Base-by-base conservation (phyloP, 257 asterid genomes). In the Asclepias syriaca region DNA sequence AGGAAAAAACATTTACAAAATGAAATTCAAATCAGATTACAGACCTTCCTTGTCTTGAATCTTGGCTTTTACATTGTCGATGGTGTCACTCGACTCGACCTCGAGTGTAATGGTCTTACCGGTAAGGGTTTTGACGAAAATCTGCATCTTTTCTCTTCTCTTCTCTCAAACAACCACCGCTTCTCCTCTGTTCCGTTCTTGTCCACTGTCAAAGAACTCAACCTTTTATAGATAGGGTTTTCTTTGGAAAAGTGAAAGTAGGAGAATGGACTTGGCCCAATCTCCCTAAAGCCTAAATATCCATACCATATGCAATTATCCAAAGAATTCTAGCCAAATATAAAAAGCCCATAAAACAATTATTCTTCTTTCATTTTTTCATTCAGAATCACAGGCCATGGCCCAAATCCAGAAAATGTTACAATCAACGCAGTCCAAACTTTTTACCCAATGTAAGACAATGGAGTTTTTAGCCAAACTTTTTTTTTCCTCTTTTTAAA, bases 1-100 rank as follows among this genome's bases (percentile, higher is more conserved):
- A 40, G 13, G 8, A n/a, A 8, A 39, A 43, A 22, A 16, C 18
- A 40, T 15, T 5, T 11, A 40, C 0, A 27, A 24, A 70, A 1
- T 6, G 11, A 27, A 48, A 34, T 29, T 68, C 1, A 27, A 65
- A 34, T 34, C 46, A 0, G 15, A 13, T 63, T 21, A 8, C 48
- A 27, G 27, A 72, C 81, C 81, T 77, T 77, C 81, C 74, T 77
- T 77, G 64, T 77, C 81, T 68, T 77, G 81, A 48, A 77, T 77
- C 27, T 77, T 77, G 9, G 81, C 81, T 57, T 77, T 77, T 46
- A 77, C 81, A 61, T 77, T 77, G 71, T 77, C 81, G 69, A 77
- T 77, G 69, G 81, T 77, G 27, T 77, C 81, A 15, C 81, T 77
- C 67, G 77, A 72, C 59, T 77, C 81, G 39, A 77, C 81, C 78